These are phyloP conservation scores for Coemansia furcata DNA, from an alignment of 192 early-diverging fungal genomes.

Conservation along the genomic window DNA sequence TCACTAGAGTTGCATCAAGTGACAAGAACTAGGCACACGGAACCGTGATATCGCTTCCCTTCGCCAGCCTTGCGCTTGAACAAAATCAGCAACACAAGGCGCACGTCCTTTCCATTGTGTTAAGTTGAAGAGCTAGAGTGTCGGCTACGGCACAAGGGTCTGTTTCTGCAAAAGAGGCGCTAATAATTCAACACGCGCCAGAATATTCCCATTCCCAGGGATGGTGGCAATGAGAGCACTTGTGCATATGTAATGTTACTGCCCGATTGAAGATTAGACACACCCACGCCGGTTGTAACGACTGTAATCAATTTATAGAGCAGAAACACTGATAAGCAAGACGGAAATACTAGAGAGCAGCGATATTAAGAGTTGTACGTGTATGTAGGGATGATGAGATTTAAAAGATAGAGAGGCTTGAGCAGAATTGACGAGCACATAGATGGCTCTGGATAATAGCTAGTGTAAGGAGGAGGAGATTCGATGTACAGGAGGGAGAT, in stretches of 20 bases:
- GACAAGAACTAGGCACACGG: background rate
- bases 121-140: background rate
- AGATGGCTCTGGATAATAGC: conserved; percentile 2
- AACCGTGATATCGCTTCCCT: background rate
- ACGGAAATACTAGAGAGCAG: background rate
- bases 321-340: background rate
- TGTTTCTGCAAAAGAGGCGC: background rate
- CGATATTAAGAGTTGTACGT: conserved; percentile 2
- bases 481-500: conserved; percentile 13
- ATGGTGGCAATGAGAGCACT: background rate
- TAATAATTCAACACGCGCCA: background rate
- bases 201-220: background rate
- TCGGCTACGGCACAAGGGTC: background rate
- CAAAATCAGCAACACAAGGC: background rate
- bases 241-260: background rate
- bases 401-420: background rate
- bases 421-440: background rate
- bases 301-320: background rate
- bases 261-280: background rate
- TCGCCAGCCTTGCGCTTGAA: background rate
- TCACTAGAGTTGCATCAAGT: background rate
- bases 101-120: background rate
- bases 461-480: background rate
- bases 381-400: conserved; percentile 1
- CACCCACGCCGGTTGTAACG: background rate